Base-by-base conservation (phyloP, 108 stramenopile species). In the Chaetoceros tenuissimus region DNA sequence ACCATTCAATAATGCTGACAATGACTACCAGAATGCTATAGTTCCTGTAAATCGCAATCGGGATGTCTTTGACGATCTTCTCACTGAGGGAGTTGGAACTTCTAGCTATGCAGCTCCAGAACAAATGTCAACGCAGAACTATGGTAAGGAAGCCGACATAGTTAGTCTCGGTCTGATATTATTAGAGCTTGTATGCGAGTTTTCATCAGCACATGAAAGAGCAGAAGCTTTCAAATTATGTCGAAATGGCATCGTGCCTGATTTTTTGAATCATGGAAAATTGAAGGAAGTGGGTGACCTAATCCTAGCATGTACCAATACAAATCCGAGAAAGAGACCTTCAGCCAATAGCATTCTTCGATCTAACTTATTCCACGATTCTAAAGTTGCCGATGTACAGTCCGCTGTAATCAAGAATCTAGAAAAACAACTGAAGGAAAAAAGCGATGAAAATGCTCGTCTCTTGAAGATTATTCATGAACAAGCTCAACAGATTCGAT, bases 51-150 rank as follows among this genome's bases (percentile, higher is more conserved):
- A 51, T 18, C 26, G 3, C 30, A 60, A 54, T 46, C 65, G 47
- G 20, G 48, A 45, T 16, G 28, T 61, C 64, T 64, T 43, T 31
- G n/a, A 56, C 22, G 78, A 72, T 22, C 64, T 63, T 8, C 55
- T 79, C 51, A 96, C 96, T 0, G 78, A 67, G 3, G 97, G 97
- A 8, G 84, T 98, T 28, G 97, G 97, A 0, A 98, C 97, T 18
- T 85, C 91, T 5, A 75, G 82, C n/a, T 98, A 98, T 62, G 92
- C 90, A 17, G 84, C 94, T 24, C 94, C 94, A 2, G 97, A 98
- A 67, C 94, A 95, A 75, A 66, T 90, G 21, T 60, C 59, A 10
- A 62, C 65, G 5, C 74, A 77, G 27, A 44, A 70, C 3, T 98
- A 98, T 72, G 92, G 86, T 31, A 73, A 77, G 26, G 78, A 82